These are phyloP conservation scores for Corymbia calophylla DNA, from an alignment of 441 rosid species.

Conservation along the genomic window DNA sequence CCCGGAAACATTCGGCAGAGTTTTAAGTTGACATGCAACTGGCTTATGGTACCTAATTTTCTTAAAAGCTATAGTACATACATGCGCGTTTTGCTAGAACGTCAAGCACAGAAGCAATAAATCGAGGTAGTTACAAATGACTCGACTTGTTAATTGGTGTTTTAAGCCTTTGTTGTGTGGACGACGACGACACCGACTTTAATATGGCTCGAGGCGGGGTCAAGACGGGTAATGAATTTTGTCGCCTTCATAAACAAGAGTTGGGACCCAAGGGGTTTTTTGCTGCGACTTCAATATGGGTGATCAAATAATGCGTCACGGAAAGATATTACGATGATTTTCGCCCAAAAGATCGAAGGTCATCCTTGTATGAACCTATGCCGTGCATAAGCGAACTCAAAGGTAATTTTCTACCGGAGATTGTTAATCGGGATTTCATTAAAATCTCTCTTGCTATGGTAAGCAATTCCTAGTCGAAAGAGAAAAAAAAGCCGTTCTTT, in stretches of 20 bases:
- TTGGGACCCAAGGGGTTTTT: neutral
- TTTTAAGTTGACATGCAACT: neutral
- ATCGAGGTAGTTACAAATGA: too few relatives aligned
- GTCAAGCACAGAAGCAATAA: neutral
- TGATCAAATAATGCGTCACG: neutral
- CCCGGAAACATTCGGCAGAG: neutral
- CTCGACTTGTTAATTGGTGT: too few relatives aligned
- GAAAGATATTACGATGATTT: neutral
- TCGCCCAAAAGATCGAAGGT: neutral
- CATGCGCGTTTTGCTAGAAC: neutral
- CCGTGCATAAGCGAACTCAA: neutral
- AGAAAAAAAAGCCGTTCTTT: neutral
- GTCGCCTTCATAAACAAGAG: neutral
- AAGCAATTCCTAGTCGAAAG: neutral
- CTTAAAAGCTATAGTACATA: neutral
- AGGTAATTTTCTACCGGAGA: neutral
- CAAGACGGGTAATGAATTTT: neutral
- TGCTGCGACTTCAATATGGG: neutral
- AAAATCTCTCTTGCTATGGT: neutral
- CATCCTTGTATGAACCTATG: neutral
- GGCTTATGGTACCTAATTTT: neutral
- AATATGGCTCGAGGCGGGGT: neutral
- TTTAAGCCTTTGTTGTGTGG: neutral
- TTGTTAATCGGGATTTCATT: neutral
- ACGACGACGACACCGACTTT: neutral